phyloP scores from a whole-genome alignment of 768 basidiomycete genomes.

The Trichaptum fuscoviolaceum region DNA sequence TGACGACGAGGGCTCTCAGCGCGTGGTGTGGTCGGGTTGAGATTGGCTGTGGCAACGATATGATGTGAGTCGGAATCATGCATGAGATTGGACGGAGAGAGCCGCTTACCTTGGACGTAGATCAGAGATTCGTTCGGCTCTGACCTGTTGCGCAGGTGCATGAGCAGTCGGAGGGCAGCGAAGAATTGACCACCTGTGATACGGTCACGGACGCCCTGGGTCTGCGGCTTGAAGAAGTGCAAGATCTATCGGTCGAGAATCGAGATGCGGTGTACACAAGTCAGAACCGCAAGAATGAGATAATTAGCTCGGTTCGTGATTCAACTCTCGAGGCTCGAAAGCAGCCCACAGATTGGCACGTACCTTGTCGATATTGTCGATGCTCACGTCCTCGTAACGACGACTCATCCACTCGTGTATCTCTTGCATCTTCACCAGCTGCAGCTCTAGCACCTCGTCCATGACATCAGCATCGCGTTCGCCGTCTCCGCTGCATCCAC shows the following conservation, averaged over 20 bases:
- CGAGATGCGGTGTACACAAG: neutral
- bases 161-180: conserved; percentile 60
- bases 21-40: too few relatives aligned
- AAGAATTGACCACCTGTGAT: conserved; percentile 73
- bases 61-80: too few relatives aligned
- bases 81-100: too few relatives aligned
- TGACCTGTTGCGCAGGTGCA: conserved; percentile 54
- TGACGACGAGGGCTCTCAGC: too few relatives aligned
- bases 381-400: conserved; percentile 51
- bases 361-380: conserved; percentile 54
- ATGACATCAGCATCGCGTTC: too few relatives aligned
- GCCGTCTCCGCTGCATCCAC: too few relatives aligned
- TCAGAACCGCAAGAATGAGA: too few relatives aligned
- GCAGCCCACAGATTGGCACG: conserved; percentile 21
- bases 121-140: conserved; percentile 60
- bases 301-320: too few relatives aligned
- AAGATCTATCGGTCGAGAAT: too few relatives aligned
- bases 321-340: too few relatives aligned
- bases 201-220: conserved; percentile 41
- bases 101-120: conserved; percentile 81
- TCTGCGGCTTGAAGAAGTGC: conserved; percentile 51
- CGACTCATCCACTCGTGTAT: conserved; percentile 73
- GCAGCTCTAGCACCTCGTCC: conserved; percentile 20
- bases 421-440: conserved; percentile 47
- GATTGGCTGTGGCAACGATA: too few relatives aligned